Evolutionary conservation across 805 yeast genomes (phyloP).

Genomic region (Candida chauliodis): DNA sequence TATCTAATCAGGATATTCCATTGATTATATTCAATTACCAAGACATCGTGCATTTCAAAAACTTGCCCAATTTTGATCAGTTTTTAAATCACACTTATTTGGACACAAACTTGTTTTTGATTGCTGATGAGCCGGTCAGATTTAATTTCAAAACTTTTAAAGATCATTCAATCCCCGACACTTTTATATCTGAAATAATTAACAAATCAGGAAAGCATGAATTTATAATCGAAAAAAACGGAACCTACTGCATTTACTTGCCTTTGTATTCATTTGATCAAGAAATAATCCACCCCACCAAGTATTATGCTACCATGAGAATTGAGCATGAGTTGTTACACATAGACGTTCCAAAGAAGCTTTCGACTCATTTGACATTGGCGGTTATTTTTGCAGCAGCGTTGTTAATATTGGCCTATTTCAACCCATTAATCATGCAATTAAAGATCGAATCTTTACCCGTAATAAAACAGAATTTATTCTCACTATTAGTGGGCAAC

Average conservation of each 20-base stretch:
- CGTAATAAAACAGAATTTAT: not conserved
- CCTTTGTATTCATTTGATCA: constrained; percentile 8
- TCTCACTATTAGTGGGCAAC: constrained; percentile 1
- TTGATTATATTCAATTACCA: constrained; percentile 9
- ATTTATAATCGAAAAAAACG: constrained; percentile 3
- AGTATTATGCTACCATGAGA: constrained; percentile 7
- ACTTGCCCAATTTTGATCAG: constrained; percentile 12
- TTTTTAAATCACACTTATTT: constrained; percentile 11
- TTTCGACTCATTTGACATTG: constrained; percentile 5
- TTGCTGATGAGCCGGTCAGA: not conserved
- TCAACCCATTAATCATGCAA: not conserved
- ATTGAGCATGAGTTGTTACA: constrained; percentile 9
- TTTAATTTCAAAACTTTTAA: constrained; percentile 1
- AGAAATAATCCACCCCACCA: constrained; percentile 3
- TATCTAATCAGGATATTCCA: constrained; percentile 4
- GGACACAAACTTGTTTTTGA: not conserved
- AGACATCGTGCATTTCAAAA: constrained; percentile 7
- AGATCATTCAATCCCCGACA: constrained; percentile 5
- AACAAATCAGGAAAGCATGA: not conserved
- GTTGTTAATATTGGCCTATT: not conserved
- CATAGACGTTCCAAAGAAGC: constrained; percentile 2
- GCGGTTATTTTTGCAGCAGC: constrained; percentile 1
- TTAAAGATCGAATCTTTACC: constrained; percentile 1
- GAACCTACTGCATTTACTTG: constrained; percentile 10
- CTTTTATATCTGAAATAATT: constrained; percentile 2